Evolutionary conservation across 805 yeast species (phyloP).

Genomic region (Debaryomyces maramus): DNA sequence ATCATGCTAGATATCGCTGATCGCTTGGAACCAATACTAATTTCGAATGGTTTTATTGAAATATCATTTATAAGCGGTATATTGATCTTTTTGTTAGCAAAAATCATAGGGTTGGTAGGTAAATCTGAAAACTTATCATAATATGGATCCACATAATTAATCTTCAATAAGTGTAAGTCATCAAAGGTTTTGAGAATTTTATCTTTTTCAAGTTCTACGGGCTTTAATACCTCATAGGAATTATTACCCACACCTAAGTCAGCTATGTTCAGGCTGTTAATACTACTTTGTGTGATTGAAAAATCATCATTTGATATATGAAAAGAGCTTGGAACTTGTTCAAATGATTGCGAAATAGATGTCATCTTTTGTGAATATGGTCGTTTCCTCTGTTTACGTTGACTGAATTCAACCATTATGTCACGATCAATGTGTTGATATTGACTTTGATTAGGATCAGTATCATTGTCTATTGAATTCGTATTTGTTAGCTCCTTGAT

Average conservation of each 20-base stretch:
- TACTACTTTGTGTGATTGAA: not conserved
- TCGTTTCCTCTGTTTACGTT: conserved; percentile 10
- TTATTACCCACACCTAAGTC: conserved; percentile 3
- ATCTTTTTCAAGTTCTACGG: conserved; percentile 16
- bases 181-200: conserved; percentile 34
- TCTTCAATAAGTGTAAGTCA: conserved; percentile 45
- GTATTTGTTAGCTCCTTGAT: not conserved
- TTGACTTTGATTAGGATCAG: not conserved
- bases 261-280: not conserved
- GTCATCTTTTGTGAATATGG: not conserved
- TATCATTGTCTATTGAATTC: not conserved
- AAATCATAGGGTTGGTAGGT: conserved; percentile 55
- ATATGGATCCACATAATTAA: conserved; percentile 62
- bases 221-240: conserved; percentile 22
- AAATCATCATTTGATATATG: not conserved
- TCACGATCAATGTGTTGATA: not conserved
- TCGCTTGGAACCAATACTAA: not conserved
- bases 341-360: not conserved
- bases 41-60: conserved; percentile 3
- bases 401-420: conserved; percentile 21
- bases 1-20: conserved; percentile 1
- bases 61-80: conserved; percentile 39
- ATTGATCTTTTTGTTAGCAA: conserved; percentile 65
- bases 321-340: conserved; percentile 17
- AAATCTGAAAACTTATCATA: conserved; percentile 56